Evolutionary conservation across 2,329 filamentous ascomycete genomes (phyloP).

Genomic region (Sphaerulina populicola): DNA sequence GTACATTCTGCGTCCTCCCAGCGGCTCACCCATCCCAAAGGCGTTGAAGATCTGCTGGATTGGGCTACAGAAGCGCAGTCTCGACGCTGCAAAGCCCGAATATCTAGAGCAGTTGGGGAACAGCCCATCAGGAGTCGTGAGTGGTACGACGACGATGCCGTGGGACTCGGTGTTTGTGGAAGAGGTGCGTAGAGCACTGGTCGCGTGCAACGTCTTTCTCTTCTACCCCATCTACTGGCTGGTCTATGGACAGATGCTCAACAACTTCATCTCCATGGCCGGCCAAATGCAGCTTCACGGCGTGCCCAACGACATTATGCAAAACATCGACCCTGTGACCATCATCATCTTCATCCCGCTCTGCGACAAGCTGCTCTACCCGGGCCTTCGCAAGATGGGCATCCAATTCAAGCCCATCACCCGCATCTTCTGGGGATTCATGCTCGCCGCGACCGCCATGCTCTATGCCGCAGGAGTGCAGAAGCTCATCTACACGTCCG

Average conservation of each 20-base stretch:
- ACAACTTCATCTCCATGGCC: conserved; percentile 41
- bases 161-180: conserved; percentile 76
- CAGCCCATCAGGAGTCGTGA: too few relatives aligned
- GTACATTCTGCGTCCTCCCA: conserved; percentile 57
- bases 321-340: conserved; percentile 34
- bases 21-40: conserved; percentile 58
- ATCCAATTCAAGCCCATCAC: conserved; percentile 43
- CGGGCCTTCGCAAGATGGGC: conserved; percentile 25
- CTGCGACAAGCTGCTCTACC: conserved; percentile 39
- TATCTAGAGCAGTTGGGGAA: conserved; percentile 47
- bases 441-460: conserved; percentile 47
- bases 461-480: conserved; percentile 49
- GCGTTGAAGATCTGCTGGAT: conserved; percentile 55
- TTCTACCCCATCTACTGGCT: conserved; percentile 49
- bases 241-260: conserved; percentile 48
- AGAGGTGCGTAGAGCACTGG: conserved; percentile 56
- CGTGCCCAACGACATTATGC: conserved; percentile 41
- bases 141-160: too few relatives aligned
- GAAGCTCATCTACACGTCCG: conserved; percentile 50
- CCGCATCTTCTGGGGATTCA: conserved; percentile 45
- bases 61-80: conserved; percentile 32
- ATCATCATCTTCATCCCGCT: conserved; percentile 41
- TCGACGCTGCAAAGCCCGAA: conserved; percentile 58
- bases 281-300: conserved; percentile 38
- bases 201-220: conserved; percentile 60